These are phyloP conservation scores for Cucurbita pepo DNA, from an alignment of 306 rosid genomes.

Conservation along the genomic window DNA sequence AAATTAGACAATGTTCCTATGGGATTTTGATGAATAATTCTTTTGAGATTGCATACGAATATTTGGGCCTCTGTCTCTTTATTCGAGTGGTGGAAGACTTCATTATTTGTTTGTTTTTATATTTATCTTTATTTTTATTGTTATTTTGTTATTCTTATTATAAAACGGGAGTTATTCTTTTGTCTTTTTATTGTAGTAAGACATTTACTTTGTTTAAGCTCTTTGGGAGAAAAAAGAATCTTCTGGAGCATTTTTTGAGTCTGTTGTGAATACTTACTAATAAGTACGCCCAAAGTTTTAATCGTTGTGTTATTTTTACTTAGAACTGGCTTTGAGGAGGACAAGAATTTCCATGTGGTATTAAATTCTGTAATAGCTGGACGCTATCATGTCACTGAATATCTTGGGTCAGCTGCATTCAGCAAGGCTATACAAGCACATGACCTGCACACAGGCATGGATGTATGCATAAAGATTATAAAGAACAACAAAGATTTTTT, in stretches of 20 bases:
- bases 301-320: slow-evolving; percentile 20
- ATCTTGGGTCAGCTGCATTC: slow-evolving; percentile 97
- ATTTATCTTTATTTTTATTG: too few species aligned
- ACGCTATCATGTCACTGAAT: slow-evolving; percentile 96
- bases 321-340: slow-evolving; percentile 99
- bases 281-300: slow-evolving; percentile 3
- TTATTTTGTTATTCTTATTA: not conserved
- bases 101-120: not conserved
- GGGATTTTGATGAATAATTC: not conserved
- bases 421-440: slow-evolving; percentile 99
- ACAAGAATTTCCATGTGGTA: slow-evolving; percentile 94
- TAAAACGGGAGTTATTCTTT: not conserved
- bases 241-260: not conserved
- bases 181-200: not conserved
- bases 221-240: not conserved
- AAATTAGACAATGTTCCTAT: not conserved
- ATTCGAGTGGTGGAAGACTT: not conserved
- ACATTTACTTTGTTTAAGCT: not conserved
- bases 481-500: slow-evolving; percentile 99
- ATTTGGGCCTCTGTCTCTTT: not conserved
- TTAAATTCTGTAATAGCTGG: slow-evolving; percentile 92
- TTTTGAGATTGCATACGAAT: not conserved
- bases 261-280: not conserved
- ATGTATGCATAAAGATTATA: slow-evolving; percentile 92
- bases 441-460: slow-evolving; percentile 94